Conservation (phyloP, 2,329 filamentous ascomycete species). For the Alternaria viburni region DNA sequence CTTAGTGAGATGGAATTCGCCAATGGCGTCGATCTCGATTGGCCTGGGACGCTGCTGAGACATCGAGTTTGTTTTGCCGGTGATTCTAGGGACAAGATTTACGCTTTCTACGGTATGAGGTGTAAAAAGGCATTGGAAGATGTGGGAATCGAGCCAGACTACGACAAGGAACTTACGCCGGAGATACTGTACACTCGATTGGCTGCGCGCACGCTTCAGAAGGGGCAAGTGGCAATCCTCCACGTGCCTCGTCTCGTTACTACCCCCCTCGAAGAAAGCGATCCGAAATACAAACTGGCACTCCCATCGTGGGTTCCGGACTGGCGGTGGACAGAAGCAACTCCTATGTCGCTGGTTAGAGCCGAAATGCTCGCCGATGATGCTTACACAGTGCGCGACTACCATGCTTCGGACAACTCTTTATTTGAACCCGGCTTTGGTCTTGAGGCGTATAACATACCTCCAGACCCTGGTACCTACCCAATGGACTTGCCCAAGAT, state of each 20-base stretch:
- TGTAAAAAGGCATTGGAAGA: not conserved
- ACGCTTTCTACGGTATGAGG: not conserved
- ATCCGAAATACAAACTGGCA: not conserved
- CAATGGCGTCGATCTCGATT: not conserved
- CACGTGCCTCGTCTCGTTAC: not conserved
- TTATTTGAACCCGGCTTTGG: not conserved
- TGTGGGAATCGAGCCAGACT: not conserved
- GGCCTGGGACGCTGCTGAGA: not conserved
- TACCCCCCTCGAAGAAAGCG: not conserved
- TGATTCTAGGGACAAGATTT: not conserved
- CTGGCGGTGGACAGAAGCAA: not conserved
- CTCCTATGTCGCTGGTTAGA: not conserved
- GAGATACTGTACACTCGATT: not conserved
- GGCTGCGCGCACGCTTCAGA: not conserved
- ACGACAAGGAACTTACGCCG: not conserved
- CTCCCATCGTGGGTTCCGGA: not conserved
- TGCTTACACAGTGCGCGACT: not conserved
- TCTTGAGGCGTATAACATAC: not conserved
- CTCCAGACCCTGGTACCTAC: not conserved
- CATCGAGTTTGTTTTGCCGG: not conserved
- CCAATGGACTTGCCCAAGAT: not conserved
- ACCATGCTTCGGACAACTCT: not conserved
- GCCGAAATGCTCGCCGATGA: not conserved
- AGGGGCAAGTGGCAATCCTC: not conserved
- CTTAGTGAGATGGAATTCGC: not conserved